Base-by-base conservation (phyloP, 768 basidiomycete species). In the Hericium erinaceus region DNA sequence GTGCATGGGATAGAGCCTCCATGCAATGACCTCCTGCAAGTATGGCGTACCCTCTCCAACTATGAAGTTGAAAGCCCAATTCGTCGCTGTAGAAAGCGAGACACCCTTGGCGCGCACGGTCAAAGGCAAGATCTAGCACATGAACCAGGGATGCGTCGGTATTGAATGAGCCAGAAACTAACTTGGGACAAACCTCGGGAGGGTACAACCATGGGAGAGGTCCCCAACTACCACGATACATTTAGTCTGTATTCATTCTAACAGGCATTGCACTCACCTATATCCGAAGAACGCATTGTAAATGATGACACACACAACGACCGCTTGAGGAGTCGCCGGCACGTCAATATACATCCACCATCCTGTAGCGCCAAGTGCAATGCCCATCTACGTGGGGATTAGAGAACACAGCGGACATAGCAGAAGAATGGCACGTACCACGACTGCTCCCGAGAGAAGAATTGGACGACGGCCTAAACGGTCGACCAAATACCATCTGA, bases 271-370 rank as follows among this genome's bases (percentile, higher is more conserved):
- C 58, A 64, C 67, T 18, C 64, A 84, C 81, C 87, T 91, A 66
- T 87, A 93, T 16, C 95, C 95, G 67, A 95, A 95, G 15, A 88
- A 89, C 37, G 93, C 92, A 61, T 98, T 98, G 79, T 87, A 98
- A 48, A 93, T 74, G 55, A 98, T 85, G 3, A 98, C 94, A 61
- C 88, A 93, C 2, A 80, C 67, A 2, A 98, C 94, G 9, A 97
- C 95, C 24, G 87, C 92, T 53, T 83, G 81, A 0, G 95, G 91
- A 3, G 95, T 97, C 61, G 80, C 79, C 1, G 89, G 79, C 37
- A 92, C 81, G 66, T 95, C 92, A 39, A 97, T 80, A 66, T 89
- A 90, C 82, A 97, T 90, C 84, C 89, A 97, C 83, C 85, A 94
- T 15, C 94, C 95, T 2, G 89, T 92, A 20, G 88, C 76, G 12